Evolutionary conservation across 257 asterid genomes (phyloP).

Genomic region (Eucommia ulmoides): DNA sequence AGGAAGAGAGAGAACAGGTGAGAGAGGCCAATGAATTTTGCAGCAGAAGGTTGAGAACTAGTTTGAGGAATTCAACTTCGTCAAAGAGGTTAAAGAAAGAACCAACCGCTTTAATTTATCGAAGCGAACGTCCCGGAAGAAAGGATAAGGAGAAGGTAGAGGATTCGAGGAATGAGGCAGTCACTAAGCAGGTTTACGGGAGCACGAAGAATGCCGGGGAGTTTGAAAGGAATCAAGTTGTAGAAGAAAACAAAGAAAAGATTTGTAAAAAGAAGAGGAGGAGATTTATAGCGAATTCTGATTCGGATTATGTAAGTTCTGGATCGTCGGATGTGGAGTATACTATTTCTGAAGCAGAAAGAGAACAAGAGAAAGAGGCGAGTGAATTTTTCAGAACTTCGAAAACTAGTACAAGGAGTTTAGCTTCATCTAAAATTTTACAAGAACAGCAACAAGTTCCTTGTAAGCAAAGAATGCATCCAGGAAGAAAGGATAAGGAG

Average conservation of each 20-base stretch:
- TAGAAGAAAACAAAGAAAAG: neutral
- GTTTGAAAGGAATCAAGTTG: too few species aligned
- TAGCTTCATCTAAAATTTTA: conserved; percentile 17
- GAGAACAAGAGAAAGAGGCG: conserved; percentile 78
- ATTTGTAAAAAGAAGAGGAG: conserved; percentile 19
- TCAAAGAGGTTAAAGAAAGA: conserved; percentile 21
- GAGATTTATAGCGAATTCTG: conserved; percentile 32
- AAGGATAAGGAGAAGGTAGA: too few species aligned
- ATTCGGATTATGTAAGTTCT: conserved; percentile 61
- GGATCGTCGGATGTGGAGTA: conserved; percentile 57
- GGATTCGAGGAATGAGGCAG: too few species aligned
- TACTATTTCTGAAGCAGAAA: conserved; percentile 86
- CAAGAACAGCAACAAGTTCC: conserved; percentile 16
- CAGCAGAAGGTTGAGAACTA: conserved; percentile 22
- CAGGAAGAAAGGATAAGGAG: conserved; percentile 54
- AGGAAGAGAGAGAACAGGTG: conserved; percentile 88
- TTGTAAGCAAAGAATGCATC: conserved; percentile 25
- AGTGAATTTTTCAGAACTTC: conserved; percentile 29
- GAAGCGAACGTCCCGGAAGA: too few species aligned
- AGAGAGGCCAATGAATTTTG: conserved; percentile 57
- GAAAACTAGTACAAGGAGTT: conserved; percentile 33
- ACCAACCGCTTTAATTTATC: conserved; percentile 21
- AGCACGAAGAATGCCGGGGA: too few species aligned
- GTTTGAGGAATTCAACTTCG: conserved; percentile 37
- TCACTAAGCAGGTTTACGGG: too few species aligned